Conservation (phyloP, 202 grass and related monocot genomes). For the Cymbopogon flexuosus region DNA sequence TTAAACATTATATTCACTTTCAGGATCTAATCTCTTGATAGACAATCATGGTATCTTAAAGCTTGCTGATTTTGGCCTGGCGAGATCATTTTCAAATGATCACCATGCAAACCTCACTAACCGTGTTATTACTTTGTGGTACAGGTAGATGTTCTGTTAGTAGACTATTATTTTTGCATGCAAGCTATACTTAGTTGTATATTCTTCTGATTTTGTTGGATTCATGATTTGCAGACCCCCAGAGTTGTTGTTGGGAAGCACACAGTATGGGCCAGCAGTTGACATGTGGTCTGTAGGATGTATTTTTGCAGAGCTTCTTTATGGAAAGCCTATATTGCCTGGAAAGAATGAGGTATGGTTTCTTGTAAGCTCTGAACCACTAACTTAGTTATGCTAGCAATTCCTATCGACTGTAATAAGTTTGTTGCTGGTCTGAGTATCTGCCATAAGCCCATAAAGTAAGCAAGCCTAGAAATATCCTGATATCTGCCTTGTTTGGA, state of each 20-base stretch:
- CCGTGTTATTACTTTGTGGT: constrained; percentile 85
- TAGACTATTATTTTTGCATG: neutral
- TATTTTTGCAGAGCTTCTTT: constrained; percentile 81
- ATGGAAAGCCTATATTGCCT: constrained; percentile 74
- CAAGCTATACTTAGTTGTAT: neutral
- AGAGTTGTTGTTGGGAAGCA: constrained; percentile 85
- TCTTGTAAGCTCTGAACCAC: neutral
- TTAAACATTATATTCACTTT: constrained; percentile 25
- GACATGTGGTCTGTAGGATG: constrained; percentile 97
- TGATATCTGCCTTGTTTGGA: neutral
- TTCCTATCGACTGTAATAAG: neutral
- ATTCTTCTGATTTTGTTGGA: constrained; percentile 11
- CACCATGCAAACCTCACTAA: constrained; percentile 74
- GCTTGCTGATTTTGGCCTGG: constrained; percentile 91
- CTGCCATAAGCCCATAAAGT: neutral
- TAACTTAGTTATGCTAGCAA: neutral
- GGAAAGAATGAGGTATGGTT: constrained; percentile 80
- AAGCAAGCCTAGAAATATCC: neutral
- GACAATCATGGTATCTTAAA: constrained; percentile 94
- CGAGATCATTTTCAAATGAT: constrained; percentile 68
- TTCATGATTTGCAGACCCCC: constrained; percentile 64
- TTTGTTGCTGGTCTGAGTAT: neutral
- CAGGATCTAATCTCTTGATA: constrained; percentile 92
- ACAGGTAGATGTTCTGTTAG: constrained; percentile 51
- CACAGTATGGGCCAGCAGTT: constrained; percentile 72